Evolutionary conservation across 768 basidiomycete genomes (phyloP).

Genomic region (Ramaria sp.): DNA sequence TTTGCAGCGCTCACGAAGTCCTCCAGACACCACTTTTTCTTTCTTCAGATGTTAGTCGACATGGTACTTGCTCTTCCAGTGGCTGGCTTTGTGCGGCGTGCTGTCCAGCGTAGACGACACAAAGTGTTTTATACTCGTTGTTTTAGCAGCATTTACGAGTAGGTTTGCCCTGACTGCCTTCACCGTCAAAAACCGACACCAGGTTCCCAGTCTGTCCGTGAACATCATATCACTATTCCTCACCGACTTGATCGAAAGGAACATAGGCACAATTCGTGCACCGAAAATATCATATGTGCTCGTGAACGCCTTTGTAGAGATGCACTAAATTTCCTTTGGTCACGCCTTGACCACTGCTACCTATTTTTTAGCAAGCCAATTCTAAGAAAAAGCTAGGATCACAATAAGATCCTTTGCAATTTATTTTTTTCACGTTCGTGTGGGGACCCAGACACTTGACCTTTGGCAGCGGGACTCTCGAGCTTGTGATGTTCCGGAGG

Average conservation of each 20-base stretch:
- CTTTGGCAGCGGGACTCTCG: constrained; percentile 18
- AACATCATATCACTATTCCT: too few relatives aligned
- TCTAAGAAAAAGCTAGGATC: background rate
- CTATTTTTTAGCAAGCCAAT: constrained; percentile 7
- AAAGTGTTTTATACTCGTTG: constrained; percentile 17
- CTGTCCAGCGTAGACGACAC: constrained; percentile 13
- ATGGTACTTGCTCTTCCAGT: constrained; percentile 18
- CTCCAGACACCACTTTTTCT: constrained; percentile 17
- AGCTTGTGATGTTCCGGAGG: too few relatives aligned
- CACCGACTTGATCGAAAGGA: too few relatives aligned
- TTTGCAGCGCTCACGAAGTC: constrained; percentile 16
- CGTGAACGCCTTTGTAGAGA: constrained; percentile 8
- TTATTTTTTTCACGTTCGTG: too few relatives aligned
- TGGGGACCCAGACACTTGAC: background rate
- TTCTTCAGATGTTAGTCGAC: constrained; percentile 18
- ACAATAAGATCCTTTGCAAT: background rate
- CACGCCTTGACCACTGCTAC: constrained; percentile 13
- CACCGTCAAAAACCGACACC: constrained; percentile 4
- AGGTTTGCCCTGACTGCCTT: constrained; percentile 14
- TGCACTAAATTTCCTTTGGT: constrained; percentile 8
- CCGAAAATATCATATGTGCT: constrained; percentile 14
- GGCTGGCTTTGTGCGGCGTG: constrained; percentile 7
- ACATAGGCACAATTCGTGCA: constrained; percentile 6
- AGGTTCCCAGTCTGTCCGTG: background rate
- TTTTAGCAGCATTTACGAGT: constrained; percentile 19